Base-by-base conservation (phyloP, 2,329 filamentous ascomycete genomes). In the Claviceps sorghi region DNA sequence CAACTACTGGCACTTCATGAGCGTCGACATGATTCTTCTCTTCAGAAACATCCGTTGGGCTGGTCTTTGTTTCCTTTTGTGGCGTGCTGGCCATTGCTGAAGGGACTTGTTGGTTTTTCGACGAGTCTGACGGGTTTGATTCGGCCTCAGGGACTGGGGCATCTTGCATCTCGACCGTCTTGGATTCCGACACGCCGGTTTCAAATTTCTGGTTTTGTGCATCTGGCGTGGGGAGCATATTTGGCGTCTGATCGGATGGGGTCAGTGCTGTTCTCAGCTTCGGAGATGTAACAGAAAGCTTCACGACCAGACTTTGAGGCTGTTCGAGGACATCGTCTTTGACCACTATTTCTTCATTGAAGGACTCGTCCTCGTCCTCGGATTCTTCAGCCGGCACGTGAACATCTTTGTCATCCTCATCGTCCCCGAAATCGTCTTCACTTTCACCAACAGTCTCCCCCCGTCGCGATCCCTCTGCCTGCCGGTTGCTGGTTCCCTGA, bases 341-440 rank as follows among this genome's bases (percentile, higher is more conserved):
- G 11, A 71, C 71, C 62, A 80, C 74, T 40, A 70, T 69, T 41
- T 76, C 76, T 13, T 76, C 75, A 51, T 79, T 78, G 41, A 81
- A 77, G n/a, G 74, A 71, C 17, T 77, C 42, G 22, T 44, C 41
- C 41, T 43, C 78, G 4, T 83, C 80, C 38, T 82, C 79, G 3
- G 72, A 71, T 45, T 77, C 78, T 50, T 79, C 73, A 0, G 79
- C 77, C 13, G 48, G 48, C 19, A 83, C 74, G 50, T 86, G 82
- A 6, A 83, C 83, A 29, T 82, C 80, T 29, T 76, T 79, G 52
- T 88, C 78, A 40, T 84, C 82, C 53, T 85, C 84, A 53, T 89
- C 86, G 52, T 85, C 86, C 11, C 83, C 86, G 49, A 84, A 83
- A 45, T 88, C 83, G 63, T 82, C 87, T 57, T 87, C 84, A 55